phyloP scores from a whole-genome alignment of 768 basidiomycete species.

The Candolleomyces efflorescens region DNA sequence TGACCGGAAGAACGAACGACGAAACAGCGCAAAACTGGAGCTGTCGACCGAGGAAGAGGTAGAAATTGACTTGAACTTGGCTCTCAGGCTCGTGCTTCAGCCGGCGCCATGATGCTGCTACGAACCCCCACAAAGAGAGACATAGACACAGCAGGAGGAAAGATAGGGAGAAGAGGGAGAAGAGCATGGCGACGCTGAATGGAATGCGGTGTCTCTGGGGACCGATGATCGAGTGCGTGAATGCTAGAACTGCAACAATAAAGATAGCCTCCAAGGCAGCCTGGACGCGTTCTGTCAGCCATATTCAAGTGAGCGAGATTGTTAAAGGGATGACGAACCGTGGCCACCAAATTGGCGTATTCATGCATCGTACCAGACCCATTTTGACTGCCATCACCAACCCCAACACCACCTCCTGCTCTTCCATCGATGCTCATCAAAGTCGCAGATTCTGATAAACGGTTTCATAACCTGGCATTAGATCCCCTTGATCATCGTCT shows the following conservation, averaged over 20 bases:
- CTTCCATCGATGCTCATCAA: neutral
- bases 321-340: neutral
- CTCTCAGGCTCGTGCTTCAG: slow-evolving; percentile 2
- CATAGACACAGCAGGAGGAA: neutral
- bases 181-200: slow-evolving; percentile 7
- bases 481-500: no score
- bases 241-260: neutral
- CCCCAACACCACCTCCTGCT: no score
- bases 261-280: neutral
- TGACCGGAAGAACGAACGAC: slow-evolving; percentile 2
- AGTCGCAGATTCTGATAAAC: neutral
- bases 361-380: neutral
- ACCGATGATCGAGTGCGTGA: neutral
- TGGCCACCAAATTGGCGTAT: neutral
- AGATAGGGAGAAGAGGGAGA: neutral
- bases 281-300: neutral
- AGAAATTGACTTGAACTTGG: slow-evolving; percentile 18
- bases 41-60: slow-evolving; percentile 22
- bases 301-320: neutral
- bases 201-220: neutral
- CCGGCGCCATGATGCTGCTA: slow-evolving; percentile 5
- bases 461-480: neutral
- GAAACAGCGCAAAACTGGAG: slow-evolving; percentile 4
- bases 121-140: slow-evolving; percentile 5
- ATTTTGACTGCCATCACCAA: neutral